Percentiles rank a stretch among this genome's conserved stretches.
phyloP scores from a whole-genome alignment of 495 filamentous ascomycete species.

The Penicillium mononematosum region DNA sequence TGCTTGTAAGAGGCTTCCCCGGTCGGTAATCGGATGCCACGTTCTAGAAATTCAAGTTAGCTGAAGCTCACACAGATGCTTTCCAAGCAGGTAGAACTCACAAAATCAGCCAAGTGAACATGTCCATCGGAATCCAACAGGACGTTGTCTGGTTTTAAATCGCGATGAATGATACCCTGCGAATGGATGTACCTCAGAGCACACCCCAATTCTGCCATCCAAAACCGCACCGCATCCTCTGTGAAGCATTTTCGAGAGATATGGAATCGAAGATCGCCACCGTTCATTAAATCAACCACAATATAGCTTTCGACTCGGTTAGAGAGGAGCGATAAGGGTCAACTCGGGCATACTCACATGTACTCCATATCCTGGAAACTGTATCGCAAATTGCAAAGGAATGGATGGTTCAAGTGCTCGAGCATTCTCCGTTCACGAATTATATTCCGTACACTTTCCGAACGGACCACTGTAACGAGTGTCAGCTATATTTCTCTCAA shows the following conservation, averaged over 20 bases:
- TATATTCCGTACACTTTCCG: slow-evolving; percentile 96
- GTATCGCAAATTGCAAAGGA: slow-evolving; percentile 97
- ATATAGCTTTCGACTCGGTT: slow-evolving; percentile 67
- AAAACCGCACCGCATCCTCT: slow-evolving; percentile 94
- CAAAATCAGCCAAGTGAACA: slow-evolving; percentile 97
- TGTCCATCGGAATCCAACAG: slow-evolving; percentile 91
- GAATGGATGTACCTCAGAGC: slow-evolving; percentile 87
- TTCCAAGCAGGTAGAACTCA: slow-evolving; percentile 45
- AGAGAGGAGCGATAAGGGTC: slow-evolving; percentile 14
- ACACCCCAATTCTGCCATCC: slow-evolving; percentile 92
- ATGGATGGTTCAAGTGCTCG: slow-evolving; percentile 94
- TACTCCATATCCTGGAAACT: slow-evolving; percentile 99
- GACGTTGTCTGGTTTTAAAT: slow-evolving; percentile 97
- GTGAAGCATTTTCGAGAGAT: slow-evolving; percentile 98
- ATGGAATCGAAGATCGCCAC: slow-evolving; percentile 94
- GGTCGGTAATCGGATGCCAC: slow-evolving; percentile 90
- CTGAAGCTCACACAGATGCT: not conserved
- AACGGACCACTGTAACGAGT: slow-evolving; percentile 75
- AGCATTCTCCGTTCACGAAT: slow-evolving; percentile 97
- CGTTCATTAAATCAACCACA: slow-evolving; percentile 97
- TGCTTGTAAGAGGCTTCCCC: slow-evolving; percentile 84
- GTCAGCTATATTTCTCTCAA: slow-evolving; percentile 3
- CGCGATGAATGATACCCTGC: slow-evolving; percentile 92
- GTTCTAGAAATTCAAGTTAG: slow-evolving; percentile 58
- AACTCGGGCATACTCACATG: slow-evolving; percentile 61